These are phyloP conservation scores for Sporothrix dimorphospora DNA, from an alignment of 2,329 filamentous ascomycete species.

Conservation along the genomic window DNA sequence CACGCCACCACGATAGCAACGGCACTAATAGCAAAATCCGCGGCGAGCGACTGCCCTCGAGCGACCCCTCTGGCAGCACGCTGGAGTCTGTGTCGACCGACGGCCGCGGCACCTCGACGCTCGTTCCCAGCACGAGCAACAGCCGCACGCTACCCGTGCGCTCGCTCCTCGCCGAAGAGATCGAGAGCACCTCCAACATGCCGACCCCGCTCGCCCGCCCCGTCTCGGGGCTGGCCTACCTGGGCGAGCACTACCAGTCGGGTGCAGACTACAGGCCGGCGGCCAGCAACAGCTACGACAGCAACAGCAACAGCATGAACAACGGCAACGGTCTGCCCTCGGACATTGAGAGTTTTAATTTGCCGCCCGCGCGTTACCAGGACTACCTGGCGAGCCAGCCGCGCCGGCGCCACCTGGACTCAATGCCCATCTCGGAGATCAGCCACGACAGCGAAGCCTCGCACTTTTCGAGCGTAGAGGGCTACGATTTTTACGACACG, in stretches of 20 bases:
- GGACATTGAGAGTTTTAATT: slow-evolving; percentile 54
- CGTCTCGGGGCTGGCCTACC: slow-evolving; percentile 36
- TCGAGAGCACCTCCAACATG: slow-evolving; percentile 66
- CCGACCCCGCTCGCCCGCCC: slow-evolving; percentile 63
- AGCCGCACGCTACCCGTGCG: slow-evolving; percentile 38
- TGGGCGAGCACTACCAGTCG: not conserved
- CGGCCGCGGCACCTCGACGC: not conserved
- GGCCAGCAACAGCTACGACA: not conserved
- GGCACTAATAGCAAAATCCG: not conserved
- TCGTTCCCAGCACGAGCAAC: not conserved
- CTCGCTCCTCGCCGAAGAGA: slow-evolving; percentile 58
- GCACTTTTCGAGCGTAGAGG: slow-evolving; percentile 58
- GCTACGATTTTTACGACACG: slow-evolving; percentile 68
- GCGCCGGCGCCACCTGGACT: slow-evolving; percentile 53
- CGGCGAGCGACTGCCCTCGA: not conserved
- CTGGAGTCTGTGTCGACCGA: not conserved
- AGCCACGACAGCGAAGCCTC: slow-evolving; percentile 55
- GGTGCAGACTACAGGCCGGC: not conserved
- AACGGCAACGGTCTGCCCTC: slow-evolving; percentile 40
- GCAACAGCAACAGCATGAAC: slow-evolving; percentile 28
- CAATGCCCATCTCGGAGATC: slow-evolving; percentile 53
- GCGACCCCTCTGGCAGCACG: slow-evolving; percentile 11
- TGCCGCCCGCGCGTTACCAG: slow-evolving; percentile 53
- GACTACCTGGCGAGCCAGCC: slow-evolving; percentile 38
- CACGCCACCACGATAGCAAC: not conserved